Conservation (phyloP, 139 green algal species). For the Limnomonas spitsbergensis region DNA sequence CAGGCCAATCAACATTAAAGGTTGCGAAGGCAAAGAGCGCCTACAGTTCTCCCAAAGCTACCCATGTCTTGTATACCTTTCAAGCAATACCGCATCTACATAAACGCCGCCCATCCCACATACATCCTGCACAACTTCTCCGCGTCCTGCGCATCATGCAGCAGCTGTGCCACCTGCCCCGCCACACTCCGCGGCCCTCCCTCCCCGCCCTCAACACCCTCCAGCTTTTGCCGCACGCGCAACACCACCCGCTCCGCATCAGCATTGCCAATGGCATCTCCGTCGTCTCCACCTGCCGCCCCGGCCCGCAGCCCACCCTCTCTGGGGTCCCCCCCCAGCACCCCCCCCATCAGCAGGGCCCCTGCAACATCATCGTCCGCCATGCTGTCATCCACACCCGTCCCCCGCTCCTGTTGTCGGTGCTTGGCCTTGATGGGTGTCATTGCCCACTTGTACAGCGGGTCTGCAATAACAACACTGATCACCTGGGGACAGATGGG, state of each 20-base stretch:
- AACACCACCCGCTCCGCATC: constrained; percentile 87
- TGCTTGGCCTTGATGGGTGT: constrained; percentile 51
- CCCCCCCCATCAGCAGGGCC: not conserved
- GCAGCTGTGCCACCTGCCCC: constrained; percentile 73
- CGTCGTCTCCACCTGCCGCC: not conserved
- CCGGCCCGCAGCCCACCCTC: not conserved
- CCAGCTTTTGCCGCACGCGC: constrained; percentile 87
- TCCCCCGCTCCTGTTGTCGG: constrained; percentile 42
- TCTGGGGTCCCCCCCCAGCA: too few species aligned
- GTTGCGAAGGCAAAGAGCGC: too few species aligned
- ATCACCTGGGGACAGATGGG: constrained; percentile 22
- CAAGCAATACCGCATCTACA: too few species aligned
- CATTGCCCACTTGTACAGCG: constrained; percentile 82
- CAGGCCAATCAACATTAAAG: too few species aligned
- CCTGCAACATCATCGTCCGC: not conserved
- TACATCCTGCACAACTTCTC: constrained; percentile 83
- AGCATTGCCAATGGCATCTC: constrained; percentile 50
- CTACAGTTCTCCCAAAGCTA: too few species aligned
- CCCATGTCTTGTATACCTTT: too few species aligned
- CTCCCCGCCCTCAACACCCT: constrained; percentile 68
- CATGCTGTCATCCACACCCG: not conserved
- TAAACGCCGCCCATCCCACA: constrained; percentile 84
- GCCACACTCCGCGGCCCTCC: constrained; percentile 55
- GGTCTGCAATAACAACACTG: constrained; percentile 90
- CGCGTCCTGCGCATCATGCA: constrained; percentile 80